Conservation (phyloP, 73 alveolate genomes). For the Diophrys sp. region DNA sequence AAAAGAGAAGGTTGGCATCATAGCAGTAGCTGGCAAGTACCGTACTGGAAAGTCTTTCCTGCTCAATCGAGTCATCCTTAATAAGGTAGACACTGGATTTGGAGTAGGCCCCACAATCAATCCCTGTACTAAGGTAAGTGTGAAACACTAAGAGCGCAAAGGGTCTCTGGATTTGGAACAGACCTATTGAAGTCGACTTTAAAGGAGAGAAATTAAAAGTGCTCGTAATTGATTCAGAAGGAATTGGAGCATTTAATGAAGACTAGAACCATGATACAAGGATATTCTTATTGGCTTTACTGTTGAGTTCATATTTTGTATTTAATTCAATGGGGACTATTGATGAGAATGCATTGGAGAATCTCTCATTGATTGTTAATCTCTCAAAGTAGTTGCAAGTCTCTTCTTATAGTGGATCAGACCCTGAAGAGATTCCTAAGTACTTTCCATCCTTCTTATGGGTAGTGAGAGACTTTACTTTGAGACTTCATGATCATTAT, state of each 20-base stretch:
- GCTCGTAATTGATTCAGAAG: constrained; percentile 93
- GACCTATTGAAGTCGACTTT: constrained; percentile 76
- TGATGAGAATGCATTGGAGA: constrained; percentile 88
- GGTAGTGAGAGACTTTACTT: constrained; percentile 93
- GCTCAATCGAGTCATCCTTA: constrained; percentile 88
- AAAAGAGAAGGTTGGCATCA: constrained; percentile 86
- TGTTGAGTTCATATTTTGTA: constrained; percentile 82
- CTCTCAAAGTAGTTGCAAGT: constrained; percentile 75
- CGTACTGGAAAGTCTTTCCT: constrained; percentile 97
- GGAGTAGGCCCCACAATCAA: constrained; percentile 95
- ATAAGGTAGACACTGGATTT: constrained; percentile 82
- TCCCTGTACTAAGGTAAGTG: constrained; percentile 87
- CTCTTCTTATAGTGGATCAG: constrained; percentile 59
- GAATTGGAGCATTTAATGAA: constrained; percentile 91
- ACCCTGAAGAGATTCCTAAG: constrained; percentile 82
- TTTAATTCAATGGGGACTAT: constrained; percentile 93
- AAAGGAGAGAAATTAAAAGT: constrained; percentile 73
- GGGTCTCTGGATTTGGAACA: constrained; percentile 97
- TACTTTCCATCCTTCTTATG: constrained; percentile 92
- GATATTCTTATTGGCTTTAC: constrained; percentile 82
- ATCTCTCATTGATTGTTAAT: constrained; percentile 81
- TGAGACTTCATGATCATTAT: constrained; percentile 64
- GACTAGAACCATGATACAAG: constrained; percentile 93
- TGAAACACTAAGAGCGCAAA: background rate
- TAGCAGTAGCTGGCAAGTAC: constrained; percentile 97